phyloP scores from a whole-genome alignment of 257 asterid genomes.

The Solanum clarkiae region DNA sequence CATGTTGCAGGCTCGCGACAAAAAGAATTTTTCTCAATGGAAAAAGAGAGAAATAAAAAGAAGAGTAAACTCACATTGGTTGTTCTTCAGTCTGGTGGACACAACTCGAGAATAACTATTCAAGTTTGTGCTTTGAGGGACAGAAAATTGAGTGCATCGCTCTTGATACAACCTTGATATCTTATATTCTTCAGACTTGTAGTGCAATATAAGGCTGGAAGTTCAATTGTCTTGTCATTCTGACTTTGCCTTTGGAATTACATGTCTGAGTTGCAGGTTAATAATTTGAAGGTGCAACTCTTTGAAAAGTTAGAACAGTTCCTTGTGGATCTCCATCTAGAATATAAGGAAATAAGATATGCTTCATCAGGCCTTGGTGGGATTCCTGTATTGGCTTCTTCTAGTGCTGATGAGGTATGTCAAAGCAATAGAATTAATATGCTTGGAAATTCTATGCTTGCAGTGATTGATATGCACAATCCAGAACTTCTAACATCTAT shows the following conservation, averaged over 20 bases:
- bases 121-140: neutral
- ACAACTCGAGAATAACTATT: neutral
- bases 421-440: constrained; percentile 6
- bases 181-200: neutral
- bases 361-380: constrained; percentile 22
- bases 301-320: constrained; percentile 89
- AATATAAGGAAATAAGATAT: constrained; percentile 36
- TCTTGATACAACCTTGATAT: neutral
- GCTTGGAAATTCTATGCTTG: neutral
- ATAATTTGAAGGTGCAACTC: constrained; percentile 76
- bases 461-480: neutral
- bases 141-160: neutral
- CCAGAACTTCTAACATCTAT: neutral
- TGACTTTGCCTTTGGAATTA: neutral
- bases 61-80: neutral
- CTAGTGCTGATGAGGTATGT: constrained; percentile 62
- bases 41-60: neutral
- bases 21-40: neutral
- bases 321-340: constrained; percentile 73
- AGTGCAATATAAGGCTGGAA: neutral
- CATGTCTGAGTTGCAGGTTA: constrained; percentile 38
- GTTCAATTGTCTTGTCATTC: neutral
- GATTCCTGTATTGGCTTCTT: constrained; percentile 24
- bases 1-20: neutral
- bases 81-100: neutral